Conservation (phyloP, 2,329 filamentous ascomycete species). For the Dactylellina haptotyla region DNA sequence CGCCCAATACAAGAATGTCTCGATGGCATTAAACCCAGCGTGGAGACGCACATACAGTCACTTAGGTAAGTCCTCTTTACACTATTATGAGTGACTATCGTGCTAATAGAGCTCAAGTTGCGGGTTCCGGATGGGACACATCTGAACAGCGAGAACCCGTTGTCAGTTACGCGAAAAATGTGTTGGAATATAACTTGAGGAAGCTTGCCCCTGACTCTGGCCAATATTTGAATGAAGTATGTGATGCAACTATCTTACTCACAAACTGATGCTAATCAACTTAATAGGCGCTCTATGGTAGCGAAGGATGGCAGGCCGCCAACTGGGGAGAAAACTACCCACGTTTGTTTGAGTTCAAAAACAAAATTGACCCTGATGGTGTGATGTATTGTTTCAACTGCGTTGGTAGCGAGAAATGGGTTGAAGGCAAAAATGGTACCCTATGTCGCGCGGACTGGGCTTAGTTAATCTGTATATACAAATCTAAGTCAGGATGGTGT, state of each 20-base stretch:
- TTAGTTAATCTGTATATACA: background rate
- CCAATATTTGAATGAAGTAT: constrained; percentile 65
- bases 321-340: constrained; percentile 63
- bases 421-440: constrained; percentile 24
- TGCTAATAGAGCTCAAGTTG: constrained; percentile 6
- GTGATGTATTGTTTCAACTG: constrained; percentile 62
- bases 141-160: constrained; percentile 61
- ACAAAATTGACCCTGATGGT: constrained; percentile 59
- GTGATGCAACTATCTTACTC: constrained; percentile 44
- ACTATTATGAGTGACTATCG: background rate
- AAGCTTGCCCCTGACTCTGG: constrained; percentile 62
- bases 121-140: constrained; percentile 56
- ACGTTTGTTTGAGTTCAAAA: constrained; percentile 60
- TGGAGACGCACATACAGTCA: constrained; percentile 63
- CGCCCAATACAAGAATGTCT: constrained; percentile 61
- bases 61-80: constrained; percentile 53
- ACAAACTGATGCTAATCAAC: constrained; percentile 49
- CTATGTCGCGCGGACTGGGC: constrained; percentile 44
- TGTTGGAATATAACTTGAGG: constrained; percentile 58
- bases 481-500: too few relatives aligned
- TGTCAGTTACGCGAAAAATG: constrained; percentile 57
- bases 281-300: constrained; percentile 33
- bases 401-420: constrained; percentile 61
- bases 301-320: constrained; percentile 56
- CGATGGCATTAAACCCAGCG: constrained; percentile 62